These are phyloP conservation scores for Neoboletus subvelutipes DNA, from an alignment of 768 basidiomycete species.

Conservation along the genomic window DNA sequence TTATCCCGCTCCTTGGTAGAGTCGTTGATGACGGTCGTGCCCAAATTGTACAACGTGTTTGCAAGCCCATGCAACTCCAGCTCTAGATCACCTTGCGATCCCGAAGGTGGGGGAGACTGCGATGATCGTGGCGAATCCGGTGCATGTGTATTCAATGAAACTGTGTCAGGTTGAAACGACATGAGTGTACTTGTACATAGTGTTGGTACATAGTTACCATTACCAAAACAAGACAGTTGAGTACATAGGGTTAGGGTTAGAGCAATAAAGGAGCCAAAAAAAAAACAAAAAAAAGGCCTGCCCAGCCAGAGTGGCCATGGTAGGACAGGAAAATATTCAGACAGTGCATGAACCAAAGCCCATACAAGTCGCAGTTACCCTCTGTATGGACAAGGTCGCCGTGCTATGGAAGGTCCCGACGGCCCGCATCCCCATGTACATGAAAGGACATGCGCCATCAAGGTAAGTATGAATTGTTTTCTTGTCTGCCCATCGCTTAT, in stretches of 20 bases:
- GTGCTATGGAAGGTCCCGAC: conserved; percentile 52
- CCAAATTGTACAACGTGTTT: conserved; percentile 75
- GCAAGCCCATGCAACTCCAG: conserved; percentile 74
- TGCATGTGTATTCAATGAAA: conserved; percentile 15
- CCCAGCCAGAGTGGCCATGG: conserved; percentile 50
- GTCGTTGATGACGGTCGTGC: conserved; percentile 81
- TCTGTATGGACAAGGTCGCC: conserved; percentile 50
- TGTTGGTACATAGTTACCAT: not conserved
- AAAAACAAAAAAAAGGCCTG: conserved; percentile 29
- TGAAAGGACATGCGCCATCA: conserved; percentile 61
- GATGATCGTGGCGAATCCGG: conserved; percentile 64
- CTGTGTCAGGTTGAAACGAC: conserved; percentile 6
- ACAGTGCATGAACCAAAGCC: conserved; percentile 73
- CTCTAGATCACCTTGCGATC: conserved; percentile 72
- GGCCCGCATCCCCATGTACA: conserved; percentile 53
- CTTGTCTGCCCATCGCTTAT: not conserved
- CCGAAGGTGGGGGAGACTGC: conserved; percentile 68
- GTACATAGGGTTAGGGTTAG: conserved; percentile 36
- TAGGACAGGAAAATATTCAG: conserved; percentile 76
- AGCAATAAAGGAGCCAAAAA: conserved; percentile 5
- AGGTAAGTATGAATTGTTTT: conserved; percentile 53
- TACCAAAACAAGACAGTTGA: conserved; percentile 4
- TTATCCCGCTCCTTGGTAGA: conserved; percentile 78
- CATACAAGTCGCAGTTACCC: conserved; percentile 45
- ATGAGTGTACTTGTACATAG: not conserved